Conservation (phyloP, 345 rosid species). For the Limnanthes douglasii region DNA sequence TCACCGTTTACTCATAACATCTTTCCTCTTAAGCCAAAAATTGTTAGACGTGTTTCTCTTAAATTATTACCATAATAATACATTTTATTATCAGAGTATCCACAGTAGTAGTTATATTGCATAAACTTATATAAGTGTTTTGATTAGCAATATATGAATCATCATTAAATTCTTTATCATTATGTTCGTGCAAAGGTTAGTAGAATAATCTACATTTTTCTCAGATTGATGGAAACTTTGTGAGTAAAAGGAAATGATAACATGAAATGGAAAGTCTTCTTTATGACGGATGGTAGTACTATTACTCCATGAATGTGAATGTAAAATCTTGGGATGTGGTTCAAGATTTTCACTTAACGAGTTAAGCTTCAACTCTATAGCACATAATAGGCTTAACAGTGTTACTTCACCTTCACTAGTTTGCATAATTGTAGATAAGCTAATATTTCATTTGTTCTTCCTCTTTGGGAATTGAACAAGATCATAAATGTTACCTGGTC, state of each 20-base stretch:
- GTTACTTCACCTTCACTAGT: conserved; percentile 15
- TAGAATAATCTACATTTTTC: conserved; percentile 14
- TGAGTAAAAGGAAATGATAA: conserved; percentile 15
- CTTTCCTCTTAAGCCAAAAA: conserved; percentile 51
- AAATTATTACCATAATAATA: conserved; percentile 23
- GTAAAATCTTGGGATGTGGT: too few relatives aligned
- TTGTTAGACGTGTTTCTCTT: conserved; percentile 48
- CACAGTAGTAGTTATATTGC: too few relatives aligned
- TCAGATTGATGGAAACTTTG: conserved; percentile 4
- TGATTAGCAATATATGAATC: too few relatives aligned
- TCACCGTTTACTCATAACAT: conserved; percentile 50
- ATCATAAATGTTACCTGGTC: conserved; percentile 13
- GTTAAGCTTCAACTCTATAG: too few relatives aligned
- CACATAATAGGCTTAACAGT: conserved; percentile 6
- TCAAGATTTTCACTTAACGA: too few relatives aligned
- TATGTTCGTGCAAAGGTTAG: conserved; percentile 14
- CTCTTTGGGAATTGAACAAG: conserved; percentile 13
- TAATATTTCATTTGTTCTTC: conserved; percentile 18
- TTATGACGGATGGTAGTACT: conserved; percentile 4
- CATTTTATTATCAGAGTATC: too few relatives aligned
- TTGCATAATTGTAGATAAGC: conserved; percentile 15
- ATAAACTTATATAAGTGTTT: conserved; percentile 15
- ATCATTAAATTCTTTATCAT: too few relatives aligned
- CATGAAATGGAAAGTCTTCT: conserved; percentile 15
- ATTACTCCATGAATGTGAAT: conserved; percentile 10